Conservation (phyloP, 1,139 yeast genomes). For the Sugiyamaella paludigena region DNA sequence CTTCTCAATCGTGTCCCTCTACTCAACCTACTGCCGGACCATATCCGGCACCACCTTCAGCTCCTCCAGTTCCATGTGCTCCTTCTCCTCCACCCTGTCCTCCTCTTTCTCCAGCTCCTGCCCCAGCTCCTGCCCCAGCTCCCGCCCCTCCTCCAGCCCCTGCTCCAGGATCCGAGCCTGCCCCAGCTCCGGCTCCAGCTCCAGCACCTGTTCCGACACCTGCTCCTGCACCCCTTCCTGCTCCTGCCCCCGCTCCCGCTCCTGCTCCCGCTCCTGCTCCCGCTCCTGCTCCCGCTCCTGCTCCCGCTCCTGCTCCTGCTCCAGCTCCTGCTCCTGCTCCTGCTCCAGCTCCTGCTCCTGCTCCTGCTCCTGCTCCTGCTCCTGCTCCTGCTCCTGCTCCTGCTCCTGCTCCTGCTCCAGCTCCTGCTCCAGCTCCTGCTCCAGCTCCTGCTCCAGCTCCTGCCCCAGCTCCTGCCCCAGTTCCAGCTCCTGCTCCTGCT, state of each 20-base stretch:
- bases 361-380: conserved; percentile 12
- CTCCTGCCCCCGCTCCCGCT: too few species aligned
- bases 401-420: conserved; percentile 3
- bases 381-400: conserved; percentile 10
- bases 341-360: conserved; percentile 13
- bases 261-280: conserved; percentile 9
- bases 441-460: conserved; percentile 13
- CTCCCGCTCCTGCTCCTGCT: conserved; percentile 17
- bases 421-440: conserved; percentile 10
- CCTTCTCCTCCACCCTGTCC: conserved; percentile 10
- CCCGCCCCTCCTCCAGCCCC: conserved; percentile 16
- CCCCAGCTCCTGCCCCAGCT: conserved; percentile 11
- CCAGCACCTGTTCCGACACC: conserved; percentile 2
- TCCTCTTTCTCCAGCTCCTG: conserved; percentile 15
- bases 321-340: conserved; percentile 15
- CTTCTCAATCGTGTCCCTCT: conserved; percentile 12
- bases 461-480: conserved; percentile 6
- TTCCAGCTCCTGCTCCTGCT: conserved; percentile 10
- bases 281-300: conserved; percentile 17
- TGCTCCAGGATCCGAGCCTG: conserved; percentile 11
- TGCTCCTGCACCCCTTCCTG: not conserved
- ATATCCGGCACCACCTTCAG: conserved; percentile 13
- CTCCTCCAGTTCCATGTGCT: conserved; percentile 14
- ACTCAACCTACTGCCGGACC: conserved; percentile 14
- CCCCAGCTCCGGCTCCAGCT: conserved; percentile 5